phyloP scores from a whole-genome alignment of 2,329 filamentous ascomycete genomes.

The Scedosporium minutisporum region DNA sequence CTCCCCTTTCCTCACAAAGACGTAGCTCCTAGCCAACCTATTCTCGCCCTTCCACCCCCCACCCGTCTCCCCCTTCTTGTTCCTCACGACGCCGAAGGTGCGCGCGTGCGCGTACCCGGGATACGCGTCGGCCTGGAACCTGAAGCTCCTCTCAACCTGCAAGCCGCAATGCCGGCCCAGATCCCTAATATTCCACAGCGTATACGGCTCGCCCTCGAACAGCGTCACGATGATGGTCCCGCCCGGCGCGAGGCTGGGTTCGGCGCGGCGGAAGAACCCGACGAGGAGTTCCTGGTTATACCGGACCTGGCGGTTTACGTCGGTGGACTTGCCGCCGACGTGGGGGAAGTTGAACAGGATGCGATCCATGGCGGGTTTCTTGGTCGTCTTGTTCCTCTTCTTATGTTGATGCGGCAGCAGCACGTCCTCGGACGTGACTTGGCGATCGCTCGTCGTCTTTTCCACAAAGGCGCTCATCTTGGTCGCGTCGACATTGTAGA shows the following conservation, averaged over 20 bases:
- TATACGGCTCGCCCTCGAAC: conserved; percentile 91
- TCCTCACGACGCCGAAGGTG: conserved; percentile 57
- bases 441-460: conserved; percentile 16
- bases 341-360: conserved; percentile 97
- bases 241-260: conserved; percentile 32
- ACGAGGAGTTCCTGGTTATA: conserved; percentile 77
- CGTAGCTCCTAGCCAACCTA: conserved; percentile 43
- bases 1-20: conserved; percentile 52
- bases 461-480: conserved; percentile 42
- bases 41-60: conserved; percentile 33
- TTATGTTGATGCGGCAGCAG: conserved; percentile 25
- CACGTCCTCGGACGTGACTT: conserved; percentile 3
- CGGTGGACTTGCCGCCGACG: conserved; percentile 81
- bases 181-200: conserved; percentile 88
- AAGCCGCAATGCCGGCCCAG: conserved; percentile 69
- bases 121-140: conserved; percentile 57
- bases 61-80: conserved; percentile 33
- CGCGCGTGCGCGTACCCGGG: conserved; percentile 66
- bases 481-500: conserved; percentile 59
- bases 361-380: conserved; percentile 42
- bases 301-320: conserved; percentile 89
- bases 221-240: conserved; percentile 71
- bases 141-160: conserved; percentile 59
- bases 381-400: neutral
- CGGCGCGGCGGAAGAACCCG: conserved; percentile 51